A percentile compares a stretch with the other conserved stretches of the same genome.
phyloP scores from a whole-genome alignment of 2,329 filamentous ascomycete species.

The Knoxdaviesia proteae region DNA sequence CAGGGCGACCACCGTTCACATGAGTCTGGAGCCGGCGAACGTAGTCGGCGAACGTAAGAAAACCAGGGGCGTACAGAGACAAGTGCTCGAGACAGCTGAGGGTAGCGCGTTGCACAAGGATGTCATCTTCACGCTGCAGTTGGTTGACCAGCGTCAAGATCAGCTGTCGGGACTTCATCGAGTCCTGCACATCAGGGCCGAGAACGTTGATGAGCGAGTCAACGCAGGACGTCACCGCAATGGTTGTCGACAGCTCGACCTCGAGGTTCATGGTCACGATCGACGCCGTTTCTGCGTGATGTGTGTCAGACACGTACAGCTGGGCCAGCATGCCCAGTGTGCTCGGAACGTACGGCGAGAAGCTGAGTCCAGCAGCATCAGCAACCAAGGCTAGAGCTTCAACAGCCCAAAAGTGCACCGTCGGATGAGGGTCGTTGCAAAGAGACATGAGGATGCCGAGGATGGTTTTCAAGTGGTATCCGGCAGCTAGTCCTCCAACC shows the following conservation, averaged over 20 bases:
- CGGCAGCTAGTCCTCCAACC: constrained; percentile 92
- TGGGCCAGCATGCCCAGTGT: constrained; percentile 88
- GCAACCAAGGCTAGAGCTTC: constrained; percentile 73
- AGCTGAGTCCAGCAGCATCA: constrained; percentile 80
- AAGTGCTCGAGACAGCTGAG: constrained; percentile 76
- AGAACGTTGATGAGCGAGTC: constrained; percentile 95
- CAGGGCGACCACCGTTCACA: constrained; percentile 44
- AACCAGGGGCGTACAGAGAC: constrained; percentile 72
- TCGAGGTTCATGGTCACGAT: constrained; percentile 79
- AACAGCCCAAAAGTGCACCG: constrained; percentile 90
- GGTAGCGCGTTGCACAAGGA: constrained; percentile 52
- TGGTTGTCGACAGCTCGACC: constrained; percentile 60
- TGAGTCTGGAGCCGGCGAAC: constrained; percentile 65
- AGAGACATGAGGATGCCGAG: constrained; percentile 90
- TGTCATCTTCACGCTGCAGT: constrained; percentile 56
- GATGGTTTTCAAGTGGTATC: constrained; percentile 90
- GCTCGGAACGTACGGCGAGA: constrained; percentile 74
- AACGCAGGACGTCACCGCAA: constrained; percentile 69
- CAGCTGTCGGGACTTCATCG: constrained; percentile 75
- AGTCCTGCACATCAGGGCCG: constrained; percentile 83
- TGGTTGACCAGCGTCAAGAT: constrained; percentile 72
- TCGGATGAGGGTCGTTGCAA: constrained; percentile 83
- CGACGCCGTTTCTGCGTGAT: constrained; percentile 65
- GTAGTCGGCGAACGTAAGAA: constrained; percentile 69
- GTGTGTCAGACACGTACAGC: constrained; percentile 75